A percentile compares a stretch with the other conserved stretches of the same genome.
phyloP scores from a whole-genome alignment of 768 basidiomycete genomes.

The Mycena belliarum region DNA sequence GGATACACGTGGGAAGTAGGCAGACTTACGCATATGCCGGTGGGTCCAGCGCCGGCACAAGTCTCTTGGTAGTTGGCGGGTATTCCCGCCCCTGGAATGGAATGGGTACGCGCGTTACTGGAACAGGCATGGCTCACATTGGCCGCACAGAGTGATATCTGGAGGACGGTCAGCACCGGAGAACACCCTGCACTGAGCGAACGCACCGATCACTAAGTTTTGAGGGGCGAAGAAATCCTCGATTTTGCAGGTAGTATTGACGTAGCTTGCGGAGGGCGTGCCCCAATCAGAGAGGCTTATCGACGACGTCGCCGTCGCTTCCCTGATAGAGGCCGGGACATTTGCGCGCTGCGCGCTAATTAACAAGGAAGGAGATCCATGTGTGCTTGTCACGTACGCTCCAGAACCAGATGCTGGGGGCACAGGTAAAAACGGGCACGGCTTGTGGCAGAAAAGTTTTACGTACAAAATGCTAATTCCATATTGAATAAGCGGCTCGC shows the following conservation, averaged over 20 bases:
- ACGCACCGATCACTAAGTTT: slow-evolving; percentile 34
- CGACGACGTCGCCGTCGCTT: slow-evolving; percentile 35
- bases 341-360: slow-evolving; percentile 39
- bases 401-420: slow-evolving; percentile 43
- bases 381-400: slow-evolving; percentile 36
- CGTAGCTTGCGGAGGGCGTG: slow-evolving; percentile 44
- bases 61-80: slow-evolving; percentile 28
- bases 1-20: slow-evolving; percentile 5
- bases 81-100: slow-evolving; percentile 47
- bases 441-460: neutral
- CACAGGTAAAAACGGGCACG: slow-evolving; percentile 2
- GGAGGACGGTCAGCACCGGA: slow-evolving; percentile 20
- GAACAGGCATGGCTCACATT: slow-evolving; percentile 31
- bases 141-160: slow-evolving; percentile 57
- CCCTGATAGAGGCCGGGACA: slow-evolving; percentile 38
- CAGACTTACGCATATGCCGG: slow-evolving; percentile 40
- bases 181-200: neutral
- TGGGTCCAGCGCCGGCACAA: slow-evolving; percentile 32
- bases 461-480: slow-evolving; percentile 22
- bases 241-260: slow-evolving; percentile 42
- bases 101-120: neutral
- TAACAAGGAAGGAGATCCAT: neutral
- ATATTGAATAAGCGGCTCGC: slow-evolving; percentile 1
- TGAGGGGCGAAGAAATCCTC: slow-evolving; percentile 47
- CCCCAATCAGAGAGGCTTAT: slow-evolving; percentile 46